A percentile compares a stretch with the other conserved stretches of the same genome.
These are phyloP conservation scores for Colletotrichum orbiculare DNA, from an alignment of 2,329 filamentous ascomycete species.

Conservation along the genomic window DNA sequence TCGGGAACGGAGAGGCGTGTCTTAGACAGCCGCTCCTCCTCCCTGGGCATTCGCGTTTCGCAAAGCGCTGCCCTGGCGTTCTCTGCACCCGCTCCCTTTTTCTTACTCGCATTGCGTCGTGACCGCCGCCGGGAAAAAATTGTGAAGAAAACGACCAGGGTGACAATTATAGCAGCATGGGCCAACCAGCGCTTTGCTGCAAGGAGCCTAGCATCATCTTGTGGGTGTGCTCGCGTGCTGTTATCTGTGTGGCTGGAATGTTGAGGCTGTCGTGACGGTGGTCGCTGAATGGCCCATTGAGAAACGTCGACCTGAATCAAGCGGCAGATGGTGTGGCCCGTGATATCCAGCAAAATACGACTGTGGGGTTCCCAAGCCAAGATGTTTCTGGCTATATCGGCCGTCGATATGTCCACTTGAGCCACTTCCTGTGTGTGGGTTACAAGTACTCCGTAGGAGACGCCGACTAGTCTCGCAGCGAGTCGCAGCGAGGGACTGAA, in stretches of 20 bases:
- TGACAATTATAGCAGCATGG: conserved; percentile 24
- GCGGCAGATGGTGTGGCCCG: conserved; percentile 30
- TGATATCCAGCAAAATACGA: conserved; percentile 24
- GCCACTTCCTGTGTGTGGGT: conserved; percentile 26
- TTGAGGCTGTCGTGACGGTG: conserved; percentile 23
- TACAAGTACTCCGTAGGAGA: conserved; percentile 20
- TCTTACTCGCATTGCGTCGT: conserved; percentile 21
- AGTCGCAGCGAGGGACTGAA: conserved; percentile 26
- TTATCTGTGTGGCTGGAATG: conserved; percentile 30
- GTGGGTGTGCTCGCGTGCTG: conserved; percentile 17
- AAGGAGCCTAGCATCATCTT: conserved; percentile 27
- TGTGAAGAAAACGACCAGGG: conserved; percentile 13
- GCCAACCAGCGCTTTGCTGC: conserved; percentile 14
- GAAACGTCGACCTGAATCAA: conserved; percentile 15
- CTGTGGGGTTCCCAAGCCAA: conserved; percentile 25
- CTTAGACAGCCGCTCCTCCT: conserved; percentile 2
- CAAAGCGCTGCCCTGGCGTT: not conserved
- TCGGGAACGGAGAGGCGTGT: conserved; percentile 18
- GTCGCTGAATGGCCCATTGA: conserved; percentile 21
- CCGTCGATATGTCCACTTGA: conserved; percentile 16
- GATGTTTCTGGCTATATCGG: conserved; percentile 21
- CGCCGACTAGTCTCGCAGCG: conserved; percentile 17
- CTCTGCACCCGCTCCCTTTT: not conserved
- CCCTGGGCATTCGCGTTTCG: not conserved
- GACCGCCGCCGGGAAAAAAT: conserved; percentile 14